Evolutionary conservation across 345 rosid species (phyloP).

Genomic region (Ceriops zippeliana): DNA sequence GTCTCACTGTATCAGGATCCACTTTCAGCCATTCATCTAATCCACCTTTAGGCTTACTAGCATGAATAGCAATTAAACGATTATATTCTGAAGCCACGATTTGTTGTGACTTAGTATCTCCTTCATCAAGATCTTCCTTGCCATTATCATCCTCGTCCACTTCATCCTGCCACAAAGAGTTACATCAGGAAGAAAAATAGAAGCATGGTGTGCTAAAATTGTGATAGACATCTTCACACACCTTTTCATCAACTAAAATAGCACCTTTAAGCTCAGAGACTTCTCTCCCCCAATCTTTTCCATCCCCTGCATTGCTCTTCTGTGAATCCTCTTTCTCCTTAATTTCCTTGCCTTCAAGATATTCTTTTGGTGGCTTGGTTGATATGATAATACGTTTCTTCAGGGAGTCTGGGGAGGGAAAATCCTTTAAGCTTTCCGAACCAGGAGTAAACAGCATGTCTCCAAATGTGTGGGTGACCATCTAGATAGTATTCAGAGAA

Average conservation of each 20-base stretch:
- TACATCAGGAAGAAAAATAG: slow-evolving; percentile 10
- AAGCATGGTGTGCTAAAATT: neutral
- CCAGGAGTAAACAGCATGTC: slow-evolving; percentile 75
- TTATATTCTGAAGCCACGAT: slow-evolving; percentile 34
- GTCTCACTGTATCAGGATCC: slow-evolving; percentile 45
- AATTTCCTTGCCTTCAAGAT: slow-evolving; percentile 44
- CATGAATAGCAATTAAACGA: slow-evolving; percentile 51
- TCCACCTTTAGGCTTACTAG: slow-evolving; percentile 53
- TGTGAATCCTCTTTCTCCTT: slow-evolving; percentile 40
- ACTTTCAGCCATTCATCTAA: slow-evolving; percentile 44
- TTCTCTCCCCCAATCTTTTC: slow-evolving; percentile 80
- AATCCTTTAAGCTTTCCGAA: slow-evolving; percentile 69
- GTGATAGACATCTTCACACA: slow-evolving; percentile 10
- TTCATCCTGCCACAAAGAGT: slow-evolving; percentile 39
- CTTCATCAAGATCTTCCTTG: slow-evolving; percentile 18
- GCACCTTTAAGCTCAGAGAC: slow-evolving; percentile 42
- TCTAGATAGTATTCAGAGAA: slow-evolving; percentile 42
- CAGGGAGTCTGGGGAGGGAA: slow-evolving; percentile 70
- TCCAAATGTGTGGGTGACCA: slow-evolving; percentile 72
- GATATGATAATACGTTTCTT: slow-evolving; percentile 74
- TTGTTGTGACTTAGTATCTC: slow-evolving; percentile 15
- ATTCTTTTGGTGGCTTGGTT: slow-evolving; percentile 94
- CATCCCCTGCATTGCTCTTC: slow-evolving; percentile 37
- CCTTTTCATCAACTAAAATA: slow-evolving; percentile 36
- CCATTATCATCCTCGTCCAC: slow-evolving; percentile 24